These are phyloP conservation scores for Vitis cinerea DNA, from an alignment of 164 flowering plant species.

Conservation along the genomic window DNA sequence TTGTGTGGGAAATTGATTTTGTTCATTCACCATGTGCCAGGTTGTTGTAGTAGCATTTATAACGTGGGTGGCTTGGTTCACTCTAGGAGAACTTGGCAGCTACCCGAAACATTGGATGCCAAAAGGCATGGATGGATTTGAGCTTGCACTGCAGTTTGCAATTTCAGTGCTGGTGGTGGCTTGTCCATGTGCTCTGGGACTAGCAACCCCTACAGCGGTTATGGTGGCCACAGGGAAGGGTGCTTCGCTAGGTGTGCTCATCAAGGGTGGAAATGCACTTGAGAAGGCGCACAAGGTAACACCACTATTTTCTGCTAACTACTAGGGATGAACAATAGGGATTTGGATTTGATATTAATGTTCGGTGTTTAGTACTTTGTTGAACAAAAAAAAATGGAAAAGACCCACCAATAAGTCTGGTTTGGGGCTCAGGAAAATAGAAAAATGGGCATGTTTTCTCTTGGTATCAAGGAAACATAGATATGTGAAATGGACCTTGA, in stretches of 20 bases:
- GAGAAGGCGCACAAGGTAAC: slow-evolving; percentile 87
- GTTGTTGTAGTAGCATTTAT: slow-evolving; percentile 70
- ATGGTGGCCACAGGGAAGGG: slow-evolving; percentile 98
- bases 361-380: too few relatives aligned
- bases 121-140: slow-evolving; percentile 79
- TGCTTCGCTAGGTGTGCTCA: slow-evolving; percentile 91
- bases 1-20: background rate
- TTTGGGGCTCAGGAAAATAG: too few relatives aligned
- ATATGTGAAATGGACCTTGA: too few relatives aligned
- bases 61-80: slow-evolving; percentile 90
- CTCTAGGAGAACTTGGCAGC: slow-evolving; percentile 63
- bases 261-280: slow-evolving; percentile 93
- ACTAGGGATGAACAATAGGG: too few relatives aligned
- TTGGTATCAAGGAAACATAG: too few relatives aligned
- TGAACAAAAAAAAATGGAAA: too few relatives aligned
- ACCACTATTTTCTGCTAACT: background rate
- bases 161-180: slow-evolving; percentile 96
- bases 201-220: slow-evolving; percentile 96
- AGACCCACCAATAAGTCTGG: too few relatives aligned
- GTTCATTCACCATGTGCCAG: slow-evolving; percentile 31
- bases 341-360: too few relatives aligned
- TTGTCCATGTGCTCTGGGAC: slow-evolving; percentile 96
- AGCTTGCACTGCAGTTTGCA: slow-evolving; percentile 89
- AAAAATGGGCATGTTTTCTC: too few relatives aligned
- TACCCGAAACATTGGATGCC: slow-evolving; percentile 83